Conservation (phyloP, 2,329 filamentous ascomycete genomes). For the Pseudogymnoascus sp. region DNA sequence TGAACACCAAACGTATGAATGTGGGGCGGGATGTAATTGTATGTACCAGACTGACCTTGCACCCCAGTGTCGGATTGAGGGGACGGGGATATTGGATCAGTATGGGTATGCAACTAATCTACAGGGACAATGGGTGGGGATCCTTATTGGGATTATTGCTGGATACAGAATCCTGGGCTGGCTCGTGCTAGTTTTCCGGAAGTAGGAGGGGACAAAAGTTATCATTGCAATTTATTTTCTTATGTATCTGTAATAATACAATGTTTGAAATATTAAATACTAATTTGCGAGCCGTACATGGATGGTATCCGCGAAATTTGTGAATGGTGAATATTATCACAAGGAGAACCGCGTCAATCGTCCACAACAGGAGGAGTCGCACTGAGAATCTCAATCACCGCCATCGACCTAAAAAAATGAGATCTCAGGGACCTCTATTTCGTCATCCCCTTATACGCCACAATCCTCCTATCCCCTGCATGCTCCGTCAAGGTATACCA, state of each 20-base stretch:
- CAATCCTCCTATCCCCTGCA: constrained; percentile 4
- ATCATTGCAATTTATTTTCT: not conserved
- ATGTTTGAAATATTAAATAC: not conserved
- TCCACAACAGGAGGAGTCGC: not conserved
- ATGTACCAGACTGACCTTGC: constrained; percentile 61
- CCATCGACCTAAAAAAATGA: not conserved
- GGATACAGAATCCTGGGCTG: constrained; percentile 66
- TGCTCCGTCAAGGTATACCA: constrained; percentile 18
- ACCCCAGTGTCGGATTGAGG: constrained; percentile 60
- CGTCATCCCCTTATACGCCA: not conserved
- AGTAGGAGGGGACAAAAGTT: constrained; percentile 14
- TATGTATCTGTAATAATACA: not conserved
- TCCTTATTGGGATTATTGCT: constrained; percentile 67
- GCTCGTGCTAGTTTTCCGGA: constrained; percentile 44
- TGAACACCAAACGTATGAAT: constrained; percentile 53
- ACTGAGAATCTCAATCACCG: not conserved
- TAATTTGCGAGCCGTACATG: not conserved
- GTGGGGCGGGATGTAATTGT: constrained; percentile 45
- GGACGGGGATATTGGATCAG: constrained; percentile 58
- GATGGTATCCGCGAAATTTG: not conserved
- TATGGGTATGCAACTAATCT: constrained; percentile 62
- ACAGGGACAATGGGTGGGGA: constrained; percentile 65
- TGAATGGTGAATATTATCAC: not conserved
- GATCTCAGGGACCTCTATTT: not conserved
- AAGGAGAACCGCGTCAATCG: not conserved